Percentiles rank a stretch among this genome's conserved stretches.
Evolutionary conservation across 192 early-diverging fungal genomes (phyloP).

Genomic region (Podila clonocystis): DNA sequence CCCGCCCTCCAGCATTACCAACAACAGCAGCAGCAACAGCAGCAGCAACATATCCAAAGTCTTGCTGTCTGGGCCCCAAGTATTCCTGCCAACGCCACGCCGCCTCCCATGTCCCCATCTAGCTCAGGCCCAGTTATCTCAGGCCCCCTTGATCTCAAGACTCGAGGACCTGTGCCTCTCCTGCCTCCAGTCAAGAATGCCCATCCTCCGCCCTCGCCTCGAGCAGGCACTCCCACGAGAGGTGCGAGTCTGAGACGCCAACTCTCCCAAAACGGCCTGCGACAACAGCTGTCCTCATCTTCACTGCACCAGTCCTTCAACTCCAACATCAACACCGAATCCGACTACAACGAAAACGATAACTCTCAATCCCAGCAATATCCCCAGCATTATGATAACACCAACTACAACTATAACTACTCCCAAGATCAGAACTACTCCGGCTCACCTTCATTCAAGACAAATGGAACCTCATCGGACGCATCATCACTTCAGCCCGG

Average conservation of each 20-base stretch:
- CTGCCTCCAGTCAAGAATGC: conserved; percentile 31
- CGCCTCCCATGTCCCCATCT: conserved; percentile 1
- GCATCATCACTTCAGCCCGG: background rate
- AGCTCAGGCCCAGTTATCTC: conserved; percentile 23
- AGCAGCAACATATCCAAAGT: conserved; percentile 15
- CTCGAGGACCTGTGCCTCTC: conserved; percentile 20
- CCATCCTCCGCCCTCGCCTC: conserved; percentile 11
- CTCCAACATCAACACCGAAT: background rate
- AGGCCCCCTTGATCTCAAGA: conserved; percentile 39
- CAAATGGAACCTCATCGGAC: background rate
- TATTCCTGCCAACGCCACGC: conserved; percentile 18
- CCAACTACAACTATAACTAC: background rate
- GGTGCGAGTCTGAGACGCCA: conserved; percentile 27
- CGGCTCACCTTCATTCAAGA: background rate
- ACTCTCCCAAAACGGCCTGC: conserved; percentile 25
- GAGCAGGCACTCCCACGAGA: conserved; percentile 1
- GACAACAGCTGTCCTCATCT: conserved; percentile 6
- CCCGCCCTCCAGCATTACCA: conserved; percentile 19
- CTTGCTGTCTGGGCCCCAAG: conserved; percentile 31
- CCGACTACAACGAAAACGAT: background rate
- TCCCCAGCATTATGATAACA: conserved; percentile 4
- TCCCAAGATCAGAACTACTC: conserved; percentile 11
- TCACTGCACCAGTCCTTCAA: conserved; percentile 21
- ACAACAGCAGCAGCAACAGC: conserved; percentile 19
- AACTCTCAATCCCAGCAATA: background rate